Evolutionary conservation across 192 early-diverging fungal genomes (phyloP), one percentile per base, ranked within the genome.

Genomic region (Coemansia erecta): DNA sequence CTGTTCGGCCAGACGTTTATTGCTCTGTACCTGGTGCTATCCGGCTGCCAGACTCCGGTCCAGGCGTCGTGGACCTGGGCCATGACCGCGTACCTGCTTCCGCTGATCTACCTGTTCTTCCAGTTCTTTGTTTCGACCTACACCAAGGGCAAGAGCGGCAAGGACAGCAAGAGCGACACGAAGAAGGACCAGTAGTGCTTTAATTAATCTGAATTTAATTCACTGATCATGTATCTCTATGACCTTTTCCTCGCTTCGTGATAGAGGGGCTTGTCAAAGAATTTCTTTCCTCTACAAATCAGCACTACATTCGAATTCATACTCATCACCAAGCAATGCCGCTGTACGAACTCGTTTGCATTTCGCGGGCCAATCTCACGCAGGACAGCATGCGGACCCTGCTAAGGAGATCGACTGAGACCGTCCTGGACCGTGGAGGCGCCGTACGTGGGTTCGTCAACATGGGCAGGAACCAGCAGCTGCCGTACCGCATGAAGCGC

Each of bases 401-500:
- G 51, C 78, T 94, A 60, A 88, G 86, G 63, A 82, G 75, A 18
- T 87, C 89, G 17, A 90, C 94, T 18, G 71, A 81, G 50, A 84
- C 85, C 49, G 87, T 97, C 28, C 75, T 97, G 45, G 86, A 94
- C 66, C 83, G 80, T 52, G 87, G 89, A 28, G 95, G 95, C 44
- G 92, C 93, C 28, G 92, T 97, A 10, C 83, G 92, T 41, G 83
- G 85, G 12, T 89, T 97, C 72, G 82, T 89, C 56, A 87, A 87
- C 64, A 75, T 91, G 68, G 87, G 87, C 12, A 53, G 66, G 40
- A 78, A 84, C 40, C 77, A 80, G 64, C 69, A 78, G 49, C 76
- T 97, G 33, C 92, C 92, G 31, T 90, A 93, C 68, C 84, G 93
- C 46, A 95, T 94, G 79, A 88, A 90, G 80, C 81, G 90, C 60